Base-by-base conservation (phyloP, 2,329 filamentous ascomycete species). In the Epichloe typhina region DNA sequence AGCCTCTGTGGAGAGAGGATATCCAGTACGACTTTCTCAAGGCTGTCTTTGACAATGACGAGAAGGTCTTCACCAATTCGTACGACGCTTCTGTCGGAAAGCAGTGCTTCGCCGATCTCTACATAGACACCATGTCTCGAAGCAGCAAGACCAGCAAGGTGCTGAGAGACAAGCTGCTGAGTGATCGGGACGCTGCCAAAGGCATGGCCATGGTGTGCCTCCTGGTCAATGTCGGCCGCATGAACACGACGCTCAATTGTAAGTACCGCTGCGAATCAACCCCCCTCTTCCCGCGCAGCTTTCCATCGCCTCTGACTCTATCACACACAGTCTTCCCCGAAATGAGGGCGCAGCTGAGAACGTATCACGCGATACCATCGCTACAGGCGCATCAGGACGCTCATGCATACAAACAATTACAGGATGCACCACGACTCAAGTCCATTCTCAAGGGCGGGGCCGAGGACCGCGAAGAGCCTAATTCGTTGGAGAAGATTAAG, bases 121-220 rank as follows among this genome's bases (percentile, higher is more conserved):
- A 98, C 69, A 91, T 98, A 61, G 93, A 97, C 68, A 91, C 93
- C 54, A 97, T 98, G 91, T 89, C 93, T 3, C 82, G 89, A 66
- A 98, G 93, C 71, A 96, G 88, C 75, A 98, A 98, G 74, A 97
- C 91, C 31, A 97, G 93, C 75, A 97, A 97, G 71, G 93, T 98
- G 47, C 75, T 98, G 56, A 88, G 95, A 67, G 93, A 98, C 69
- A 97, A 98, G 73, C 76, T 98, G 56, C 77, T 95, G 61, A 93
- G 84, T 58, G 93, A 98, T 65, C 83, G 88, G 61, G 84, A 88
- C 56, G 90, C 90, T 21, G 93, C 91, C 37, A 89, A 95, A 66
- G 91, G 88, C 62, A 98, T 98, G 93, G 93, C 93, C 49, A 98
- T 98, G 93, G 91, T 98, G 53, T 98, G 93, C 68, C 72, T 98